These are phyloP conservation scores for Posidonia oceanica DNA, from an alignment of 116 monocot species.

Conservation along the genomic window DNA sequence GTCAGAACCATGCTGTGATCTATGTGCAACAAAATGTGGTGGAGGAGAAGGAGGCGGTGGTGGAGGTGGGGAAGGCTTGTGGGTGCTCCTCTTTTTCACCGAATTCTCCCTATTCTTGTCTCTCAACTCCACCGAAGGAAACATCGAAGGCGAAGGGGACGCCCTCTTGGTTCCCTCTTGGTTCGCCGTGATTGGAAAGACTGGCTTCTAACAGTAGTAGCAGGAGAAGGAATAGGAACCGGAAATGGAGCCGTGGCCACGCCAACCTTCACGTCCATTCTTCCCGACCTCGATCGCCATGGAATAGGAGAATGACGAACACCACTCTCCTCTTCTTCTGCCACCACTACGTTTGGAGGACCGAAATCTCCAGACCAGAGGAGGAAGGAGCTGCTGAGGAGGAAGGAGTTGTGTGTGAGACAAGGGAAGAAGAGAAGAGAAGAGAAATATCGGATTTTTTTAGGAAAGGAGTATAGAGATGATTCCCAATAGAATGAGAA, in stretches of 20 bases:
- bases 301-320: conserved; percentile 55
- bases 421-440: no score
- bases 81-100: conserved; percentile 4
- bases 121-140: not conserved
- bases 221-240: not conserved
- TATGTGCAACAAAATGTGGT: not conserved
- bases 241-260: not conserved
- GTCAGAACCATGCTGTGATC: not conserved
- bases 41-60: conserved; percentile 37
- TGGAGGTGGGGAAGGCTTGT: conserved; percentile 10
- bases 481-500: no score
- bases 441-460: no score
- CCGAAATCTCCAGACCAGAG: not conserved
- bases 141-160: conserved; percentile 10
- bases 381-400: no score
- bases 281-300: conserved; percentile 47
- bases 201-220: not conserved
- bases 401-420: no score
- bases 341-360: not conserved
- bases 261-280: conserved; percentile 10
- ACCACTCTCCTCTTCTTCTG: not conserved
- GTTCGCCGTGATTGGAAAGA: conserved; percentile 5
- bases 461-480: no score
- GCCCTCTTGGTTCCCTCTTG: not conserved
- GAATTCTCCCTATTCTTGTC: not conserved